Percentiles rank a stretch among this genome's conserved stretches.
phyloP scores from a whole-genome alignment of 495 filamentous ascomycete genomes.

The Podospora tetraspora region DNA sequence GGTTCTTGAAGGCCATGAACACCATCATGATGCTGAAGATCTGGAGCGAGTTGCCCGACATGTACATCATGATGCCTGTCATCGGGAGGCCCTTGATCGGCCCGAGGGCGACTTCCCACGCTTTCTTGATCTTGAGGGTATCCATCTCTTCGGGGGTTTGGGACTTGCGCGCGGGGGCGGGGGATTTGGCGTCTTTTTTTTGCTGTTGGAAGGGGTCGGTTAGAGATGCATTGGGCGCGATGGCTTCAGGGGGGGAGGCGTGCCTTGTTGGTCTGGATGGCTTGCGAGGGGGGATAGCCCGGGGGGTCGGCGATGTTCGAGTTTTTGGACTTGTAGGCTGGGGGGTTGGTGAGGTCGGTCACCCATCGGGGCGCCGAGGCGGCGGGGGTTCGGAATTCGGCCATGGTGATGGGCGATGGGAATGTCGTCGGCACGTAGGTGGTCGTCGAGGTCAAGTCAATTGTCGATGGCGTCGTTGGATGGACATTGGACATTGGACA shows the following conservation, averaged over 20 bases:
- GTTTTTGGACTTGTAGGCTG: slow-evolving; percentile 51
- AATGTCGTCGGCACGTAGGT: neutral
- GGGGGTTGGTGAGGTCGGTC: slow-evolving; percentile 63
- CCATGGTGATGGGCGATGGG: slow-evolving; percentile 14
- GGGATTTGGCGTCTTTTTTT: slow-evolving; percentile 39
- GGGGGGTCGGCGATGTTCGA: slow-evolving; percentile 75
- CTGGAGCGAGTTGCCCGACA: slow-evolving; percentile 97
- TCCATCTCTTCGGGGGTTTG: slow-evolving; percentile 80
- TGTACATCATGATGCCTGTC: slow-evolving; percentile 99
- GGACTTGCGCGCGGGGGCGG: slow-evolving; percentile 43
- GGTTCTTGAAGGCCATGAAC: slow-evolving; percentile 96
- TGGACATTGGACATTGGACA: neutral
- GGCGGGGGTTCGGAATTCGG: slow-evolving; percentile 16
- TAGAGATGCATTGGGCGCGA: neutral
- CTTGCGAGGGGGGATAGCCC: slow-evolving; percentile 61
- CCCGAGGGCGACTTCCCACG: slow-evolving; percentile 94
- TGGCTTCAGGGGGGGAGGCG: slow-evolving; percentile 9
- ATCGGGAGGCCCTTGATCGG: slow-evolving; percentile 93
- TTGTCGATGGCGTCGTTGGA: neutral
- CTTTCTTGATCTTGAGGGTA: slow-evolving; percentile 93
- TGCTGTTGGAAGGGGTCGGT: slow-evolving; percentile 17
- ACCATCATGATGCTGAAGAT: slow-evolving; percentile 99
- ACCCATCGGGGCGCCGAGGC: slow-evolving; percentile 69
- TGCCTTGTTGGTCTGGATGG: slow-evolving; percentile 49
- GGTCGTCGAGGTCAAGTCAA: neutral